Base-by-base conservation (phyloP, 1,284 basidiomycete species). In the Ceratobasidium sp. region DNA sequence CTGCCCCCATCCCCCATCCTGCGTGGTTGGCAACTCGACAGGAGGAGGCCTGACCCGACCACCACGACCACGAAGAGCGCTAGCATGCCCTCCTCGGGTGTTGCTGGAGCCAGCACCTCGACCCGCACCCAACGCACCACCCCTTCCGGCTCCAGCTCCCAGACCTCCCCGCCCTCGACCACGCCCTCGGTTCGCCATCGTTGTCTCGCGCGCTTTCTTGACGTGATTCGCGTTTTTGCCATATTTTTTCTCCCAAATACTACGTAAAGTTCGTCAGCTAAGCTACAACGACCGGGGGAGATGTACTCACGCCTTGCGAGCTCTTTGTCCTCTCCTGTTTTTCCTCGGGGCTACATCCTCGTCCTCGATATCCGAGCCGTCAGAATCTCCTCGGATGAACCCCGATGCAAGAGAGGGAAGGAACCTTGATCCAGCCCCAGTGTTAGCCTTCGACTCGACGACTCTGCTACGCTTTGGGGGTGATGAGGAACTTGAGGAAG, bases 161-260 rank as follows among this genome's bases (percentile, higher is more conserved):
- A 56, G 9, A 13, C 68, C 76, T 1, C 74, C 76, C 34, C 73
- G 49, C 7, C 75, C 75, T 48, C 76, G 31, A 13, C 78, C 78
- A 29, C 75, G 74, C 31, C 77, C 76, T 14, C 77, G 71, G 51
- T 37, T 51, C 31, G 74, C 27, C n/a, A 46, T 59, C n/a, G 56
- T 81, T 71, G 81, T 80, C 24, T 68, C 63, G 22, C 75, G 72
- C 27, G 88, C 85, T 79, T 89, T 91, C 81, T 92, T 91, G 82
- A 96, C 86, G 82, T 98, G 96, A 81, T 96, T 97, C 14, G 96
- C 96, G 76, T 91, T 89, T 77, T 86, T 88, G 71, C 96, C 96
- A 80, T 90, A 98, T 82, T 96, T 98, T 84, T 96, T 96, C 84
- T 98, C 96, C 95, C 96, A 98, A 77, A 98, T 96, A 0, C 96